Conservation (phyloP, 345 rosid species). For the Firmiana major region DNA sequence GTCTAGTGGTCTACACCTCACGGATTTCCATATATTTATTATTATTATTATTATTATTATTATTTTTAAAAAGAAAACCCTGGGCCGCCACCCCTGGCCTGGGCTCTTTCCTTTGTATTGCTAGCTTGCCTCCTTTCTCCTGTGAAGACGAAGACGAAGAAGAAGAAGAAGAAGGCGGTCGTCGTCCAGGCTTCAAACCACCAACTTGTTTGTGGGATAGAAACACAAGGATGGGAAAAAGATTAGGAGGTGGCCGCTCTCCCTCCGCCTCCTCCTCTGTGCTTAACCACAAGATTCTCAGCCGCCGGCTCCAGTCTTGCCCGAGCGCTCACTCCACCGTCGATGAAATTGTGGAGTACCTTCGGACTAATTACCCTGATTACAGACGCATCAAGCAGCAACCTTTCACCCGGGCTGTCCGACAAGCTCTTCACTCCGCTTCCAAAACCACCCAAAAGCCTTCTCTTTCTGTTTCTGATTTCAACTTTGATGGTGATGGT, state of each 20-base stretch:
- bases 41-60: no score
- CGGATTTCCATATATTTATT: no score
- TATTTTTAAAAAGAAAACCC: no score
- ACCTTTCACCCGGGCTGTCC: constrained; percentile 37
- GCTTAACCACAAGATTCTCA: constrained; percentile 30
- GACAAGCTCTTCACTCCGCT: constrained; percentile 12
- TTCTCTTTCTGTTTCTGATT: background rate
- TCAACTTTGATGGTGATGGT: constrained; percentile 14
- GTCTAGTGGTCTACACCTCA: no score
- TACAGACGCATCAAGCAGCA: constrained; percentile 40
- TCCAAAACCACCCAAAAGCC: constrained; percentile 5
- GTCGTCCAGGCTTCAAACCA: no score
- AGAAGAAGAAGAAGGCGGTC: no score
- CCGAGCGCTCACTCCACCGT: constrained; percentile 31
- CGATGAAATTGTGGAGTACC: constrained; percentile 52
- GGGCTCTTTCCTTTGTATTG: no score
- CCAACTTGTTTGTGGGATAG: background rate
- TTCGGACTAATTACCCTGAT: constrained; percentile 43
- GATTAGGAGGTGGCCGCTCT: constrained; percentile 35
- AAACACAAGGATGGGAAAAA: constrained; percentile 26
- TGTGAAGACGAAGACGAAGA: no score
- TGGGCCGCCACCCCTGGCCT: no score
- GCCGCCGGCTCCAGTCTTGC: constrained; percentile 38
- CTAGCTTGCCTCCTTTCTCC: no score
- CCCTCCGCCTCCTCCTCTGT: constrained; percentile 9